Percentiles rank a stretch among this genome's conserved stretches.
phyloP scores from a whole-genome alignment of 768 basidiomycete genomes.

The Pleurotus djamor region DNA sequence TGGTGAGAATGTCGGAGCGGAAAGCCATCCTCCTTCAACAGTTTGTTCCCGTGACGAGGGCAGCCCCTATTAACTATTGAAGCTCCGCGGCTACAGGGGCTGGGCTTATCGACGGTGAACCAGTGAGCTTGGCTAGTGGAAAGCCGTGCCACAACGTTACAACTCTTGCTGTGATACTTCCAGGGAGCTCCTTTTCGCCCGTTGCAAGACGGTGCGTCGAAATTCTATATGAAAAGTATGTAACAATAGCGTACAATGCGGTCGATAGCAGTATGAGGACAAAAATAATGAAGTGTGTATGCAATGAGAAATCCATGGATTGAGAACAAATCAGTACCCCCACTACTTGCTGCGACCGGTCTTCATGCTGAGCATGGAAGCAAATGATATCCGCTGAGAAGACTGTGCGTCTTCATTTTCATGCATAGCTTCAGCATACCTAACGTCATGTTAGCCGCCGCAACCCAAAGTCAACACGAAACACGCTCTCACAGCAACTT shows the following conservation, averaged over 20 bases:
- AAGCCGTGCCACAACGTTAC: too few species aligned
- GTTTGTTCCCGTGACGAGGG: too few species aligned
- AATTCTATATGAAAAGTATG: not conserved
- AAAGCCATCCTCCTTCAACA: too few species aligned
- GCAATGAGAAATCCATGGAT: not conserved
- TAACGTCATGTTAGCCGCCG: constrained; percentile 12
- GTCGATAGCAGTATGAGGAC: constrained; percentile 1
- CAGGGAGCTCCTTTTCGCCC: not conserved
- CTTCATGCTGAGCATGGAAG: constrained; percentile 33
- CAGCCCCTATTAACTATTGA: too few species aligned
- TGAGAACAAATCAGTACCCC: not conserved
- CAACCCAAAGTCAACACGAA: constrained; percentile 3
- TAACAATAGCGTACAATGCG: constrained; percentile 5
- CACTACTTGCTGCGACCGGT: not conserved
- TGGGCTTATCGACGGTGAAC: too few species aligned
- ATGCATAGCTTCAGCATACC: constrained; percentile 77
- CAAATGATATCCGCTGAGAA: constrained; percentile 57
- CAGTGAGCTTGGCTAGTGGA: too few species aligned
- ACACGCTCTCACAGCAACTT: constrained; percentile 70
- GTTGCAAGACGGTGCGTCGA: not conserved
- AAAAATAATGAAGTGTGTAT: not conserved
- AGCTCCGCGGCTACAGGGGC: too few species aligned
- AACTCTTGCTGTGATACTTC: too few species aligned
- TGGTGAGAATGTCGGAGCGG: too few species aligned
- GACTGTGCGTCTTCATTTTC: constrained; percentile 70